Evolutionary conservation across 2,329 filamentous ascomycete species (phyloP).

Genomic region (Talaromyces islandicus): DNA sequence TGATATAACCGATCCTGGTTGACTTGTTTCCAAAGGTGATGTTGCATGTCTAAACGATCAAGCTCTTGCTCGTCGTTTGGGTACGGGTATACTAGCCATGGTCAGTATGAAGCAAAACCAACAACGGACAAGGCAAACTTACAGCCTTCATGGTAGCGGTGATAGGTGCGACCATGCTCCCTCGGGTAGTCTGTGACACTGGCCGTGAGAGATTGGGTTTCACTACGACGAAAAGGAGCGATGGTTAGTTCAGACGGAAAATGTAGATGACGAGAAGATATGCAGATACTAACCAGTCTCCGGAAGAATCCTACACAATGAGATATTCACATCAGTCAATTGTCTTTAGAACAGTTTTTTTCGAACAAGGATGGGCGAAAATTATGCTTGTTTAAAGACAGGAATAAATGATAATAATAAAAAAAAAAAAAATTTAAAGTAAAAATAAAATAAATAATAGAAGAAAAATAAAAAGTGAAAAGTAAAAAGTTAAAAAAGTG

Average conservation of each 20-base stretch:
- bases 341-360: background rate
- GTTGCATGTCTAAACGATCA: constrained; percentile 50
- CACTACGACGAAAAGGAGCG: constrained; percentile 17
- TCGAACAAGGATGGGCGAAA: background rate
- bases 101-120: background rate
- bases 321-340: background rate
- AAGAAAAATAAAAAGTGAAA: no score
- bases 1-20: constrained; percentile 42
- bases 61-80: constrained; percentile 52
- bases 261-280: background rate
- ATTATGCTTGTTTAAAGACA: no score
- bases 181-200: constrained; percentile 40
- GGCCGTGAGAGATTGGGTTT: constrained; percentile 37
- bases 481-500: no score
- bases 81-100: constrained; percentile 32
- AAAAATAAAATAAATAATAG: no score
- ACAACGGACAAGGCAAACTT: constrained; percentile 13
- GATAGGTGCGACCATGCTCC: constrained; percentile 39
- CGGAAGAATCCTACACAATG: constrained; percentile 9
- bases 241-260: background rate
- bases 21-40: constrained; percentile 48
- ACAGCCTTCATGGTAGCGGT: constrained; percentile 41
- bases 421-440: no score
- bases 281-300: constrained; percentile 9
- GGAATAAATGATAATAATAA: no score